Conservation (phyloP, 2,329 filamentous ascomycete species). For the Cytospora piceae region DNA sequence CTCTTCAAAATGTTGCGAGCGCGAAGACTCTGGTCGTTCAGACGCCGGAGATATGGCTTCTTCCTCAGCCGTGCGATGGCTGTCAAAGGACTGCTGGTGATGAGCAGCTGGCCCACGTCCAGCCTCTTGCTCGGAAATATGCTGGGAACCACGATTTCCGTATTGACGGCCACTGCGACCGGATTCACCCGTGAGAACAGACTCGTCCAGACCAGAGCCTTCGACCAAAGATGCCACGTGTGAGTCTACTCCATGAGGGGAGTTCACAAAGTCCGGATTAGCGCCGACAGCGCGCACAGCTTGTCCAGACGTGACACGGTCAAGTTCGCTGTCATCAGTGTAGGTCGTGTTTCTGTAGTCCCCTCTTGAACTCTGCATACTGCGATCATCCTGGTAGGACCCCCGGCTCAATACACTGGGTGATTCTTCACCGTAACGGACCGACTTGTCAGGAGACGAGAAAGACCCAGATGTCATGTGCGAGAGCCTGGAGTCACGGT, state of each 20-base stretch:
- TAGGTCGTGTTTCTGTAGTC: slow-evolving; percentile 59
- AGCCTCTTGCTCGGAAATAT: slow-evolving; percentile 39
- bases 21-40: slow-evolving; percentile 47
- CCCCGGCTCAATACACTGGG: slow-evolving; percentile 53
- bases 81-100: slow-evolving; percentile 47
- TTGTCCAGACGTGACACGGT: slow-evolving; percentile 65
- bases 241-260: slow-evolving; percentile 76
- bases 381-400: slow-evolving; percentile 63
- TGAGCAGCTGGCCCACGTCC: slow-evolving; percentile 40
- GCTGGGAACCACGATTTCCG: slow-evolving; percentile 45
- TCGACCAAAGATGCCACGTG: slow-evolving; percentile 85
- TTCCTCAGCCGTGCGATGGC: slow-evolving; percentile 44
- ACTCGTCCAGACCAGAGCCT: slow-evolving; percentile 70
- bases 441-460: slow-evolving; percentile 65
- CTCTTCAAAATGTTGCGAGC: slow-evolving; percentile 49
- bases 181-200: slow-evolving; percentile 68
- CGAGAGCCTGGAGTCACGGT: slow-evolving; percentile 60
- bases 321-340: slow-evolving; percentile 59
- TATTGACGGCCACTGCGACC: slow-evolving; percentile 55
- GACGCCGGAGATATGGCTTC: slow-evolving; percentile 46
- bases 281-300: slow-evolving; percentile 71
- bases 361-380: slow-evolving; percentile 55
- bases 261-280: slow-evolving; percentile 77
- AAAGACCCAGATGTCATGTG: slow-evolving; percentile 56
- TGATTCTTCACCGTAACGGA: slow-evolving; percentile 50